These are phyloP conservation scores for Exophiala aquamarina DNA, from an alignment of 2,329 filamentous ascomycete species.

Conservation along the genomic window DNA sequence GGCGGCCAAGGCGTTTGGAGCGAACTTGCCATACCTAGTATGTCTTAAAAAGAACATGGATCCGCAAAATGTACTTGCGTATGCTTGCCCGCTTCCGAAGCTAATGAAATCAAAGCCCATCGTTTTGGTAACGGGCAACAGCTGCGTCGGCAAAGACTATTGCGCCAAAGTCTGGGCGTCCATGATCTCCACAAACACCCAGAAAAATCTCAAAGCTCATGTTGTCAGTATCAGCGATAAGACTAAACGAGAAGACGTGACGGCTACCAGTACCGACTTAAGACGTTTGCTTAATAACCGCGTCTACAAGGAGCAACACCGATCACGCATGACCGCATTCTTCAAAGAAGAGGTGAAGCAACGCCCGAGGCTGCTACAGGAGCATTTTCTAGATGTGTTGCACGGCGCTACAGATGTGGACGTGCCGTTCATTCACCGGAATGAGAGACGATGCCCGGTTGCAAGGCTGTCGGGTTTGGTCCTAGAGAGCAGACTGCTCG, in stretches of 20 bases:
- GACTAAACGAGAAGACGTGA: constrained; percentile 59
- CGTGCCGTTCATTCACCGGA: constrained; percentile 62
- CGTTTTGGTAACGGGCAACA: constrained; percentile 55
- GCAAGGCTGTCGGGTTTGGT: constrained; percentile 56
- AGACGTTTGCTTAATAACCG: constrained; percentile 53
- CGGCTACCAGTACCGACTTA: constrained; percentile 48
- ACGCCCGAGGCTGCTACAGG: constrained; percentile 49
- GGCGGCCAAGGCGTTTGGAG: constrained; percentile 57
- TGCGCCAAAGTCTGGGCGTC: constrained; percentile 56
- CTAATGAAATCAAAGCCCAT: constrained; percentile 47
- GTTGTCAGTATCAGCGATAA: constrained; percentile 57
- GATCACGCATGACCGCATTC: constrained; percentile 52
- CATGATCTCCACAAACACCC: constrained; percentile 32
- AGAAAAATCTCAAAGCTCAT: constrained; percentile 38
- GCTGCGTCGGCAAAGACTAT: constrained; percentile 60
- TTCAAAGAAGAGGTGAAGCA: constrained; percentile 48
- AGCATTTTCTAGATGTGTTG: constrained; percentile 54
- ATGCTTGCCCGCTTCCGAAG: constrained; percentile 56
- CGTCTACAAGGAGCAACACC: constrained; percentile 62
- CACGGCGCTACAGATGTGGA: constrained; percentile 43
- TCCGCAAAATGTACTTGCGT: constrained; percentile 52
- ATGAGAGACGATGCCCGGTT: constrained; percentile 63
- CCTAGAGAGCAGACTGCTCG: constrained; percentile 53
- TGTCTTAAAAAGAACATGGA: constrained; percentile 53
- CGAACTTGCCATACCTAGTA: constrained; percentile 51